A percentile compares a stretch with the other conserved stretches of the same genome.
phyloP scores from a whole-genome alignment of 1,284 basidiomycete genomes.

The Paramarasmius palmivorus region DNA sequence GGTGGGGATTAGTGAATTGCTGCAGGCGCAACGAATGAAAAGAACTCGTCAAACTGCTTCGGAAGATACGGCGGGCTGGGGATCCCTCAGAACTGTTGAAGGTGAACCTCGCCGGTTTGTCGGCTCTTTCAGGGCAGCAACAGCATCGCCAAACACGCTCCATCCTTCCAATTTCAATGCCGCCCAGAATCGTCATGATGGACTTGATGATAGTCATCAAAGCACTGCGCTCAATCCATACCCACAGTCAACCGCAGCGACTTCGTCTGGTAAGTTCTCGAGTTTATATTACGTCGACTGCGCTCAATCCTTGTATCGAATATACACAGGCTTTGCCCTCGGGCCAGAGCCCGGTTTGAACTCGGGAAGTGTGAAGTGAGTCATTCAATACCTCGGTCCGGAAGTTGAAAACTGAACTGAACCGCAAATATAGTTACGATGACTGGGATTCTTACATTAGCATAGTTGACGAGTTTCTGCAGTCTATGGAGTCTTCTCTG shows the following conservation, averaged over 20 bases:
- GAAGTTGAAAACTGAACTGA: not conserved
- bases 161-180: no score
- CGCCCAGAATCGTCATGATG: no score
- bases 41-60: not conserved
- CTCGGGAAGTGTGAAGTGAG: not conserved
- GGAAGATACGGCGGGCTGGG: not conserved
- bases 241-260: no score
- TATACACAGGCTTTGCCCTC: no score
- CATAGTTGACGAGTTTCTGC: not conserved
- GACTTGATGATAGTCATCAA: no score
- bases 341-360: no score
- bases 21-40: not conserved
- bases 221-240: no score
- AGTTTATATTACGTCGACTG: no score
- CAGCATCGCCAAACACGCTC: no score
- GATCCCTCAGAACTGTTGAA: not conserved
- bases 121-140: not conserved
- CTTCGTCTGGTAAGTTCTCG: no score
- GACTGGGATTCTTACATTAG: constrained; percentile 3
- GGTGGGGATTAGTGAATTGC: not conserved
- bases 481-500: not conserved
- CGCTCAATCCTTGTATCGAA: no score
- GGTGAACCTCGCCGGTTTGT: not conserved
- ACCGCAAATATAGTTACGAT: not conserved
- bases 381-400: not conserved